Percentiles rank a stretch among this genome's conserved stretches.
phyloP scores from a whole-genome alignment of 164 flowering plant species.

The Annona squamosa region DNA sequence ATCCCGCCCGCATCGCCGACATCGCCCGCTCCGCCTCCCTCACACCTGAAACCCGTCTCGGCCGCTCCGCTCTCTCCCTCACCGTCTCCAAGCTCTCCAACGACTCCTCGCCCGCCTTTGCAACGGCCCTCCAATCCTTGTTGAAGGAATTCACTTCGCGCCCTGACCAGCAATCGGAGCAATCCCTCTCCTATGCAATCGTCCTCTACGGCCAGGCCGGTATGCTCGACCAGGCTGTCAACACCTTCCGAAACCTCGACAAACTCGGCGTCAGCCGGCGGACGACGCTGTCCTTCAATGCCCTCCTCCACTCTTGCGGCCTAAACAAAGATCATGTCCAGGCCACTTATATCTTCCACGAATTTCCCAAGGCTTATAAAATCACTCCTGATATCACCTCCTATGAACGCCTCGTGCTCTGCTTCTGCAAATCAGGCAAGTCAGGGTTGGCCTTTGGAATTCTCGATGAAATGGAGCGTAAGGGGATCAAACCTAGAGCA shows the following conservation, averaged over 20 bases:
- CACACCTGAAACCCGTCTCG: constrained; percentile 56
- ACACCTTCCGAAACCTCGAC: constrained; percentile 40
- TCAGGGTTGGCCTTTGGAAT: constrained; percentile 47
- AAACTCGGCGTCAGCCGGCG: constrained; percentile 28
- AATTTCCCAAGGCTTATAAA: constrained; percentile 40
- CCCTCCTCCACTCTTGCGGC: constrained; percentile 42
- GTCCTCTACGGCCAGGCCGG: constrained; percentile 68
- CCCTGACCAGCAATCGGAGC: constrained; percentile 51
- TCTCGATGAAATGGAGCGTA: constrained; percentile 65
- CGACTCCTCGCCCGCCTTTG: constrained; percentile 19
- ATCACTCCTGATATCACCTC: constrained; percentile 49
- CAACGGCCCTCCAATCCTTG: constrained; percentile 29
- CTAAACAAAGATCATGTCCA: constrained; percentile 41
- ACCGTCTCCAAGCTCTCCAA: constrained; percentile 52
- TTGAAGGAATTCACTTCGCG: constrained; percentile 46
- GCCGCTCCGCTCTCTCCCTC: constrained; percentile 56
- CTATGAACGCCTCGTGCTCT: constrained; percentile 53
- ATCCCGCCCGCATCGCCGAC: constrained; percentile 59
- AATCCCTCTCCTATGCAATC: constrained; percentile 41
- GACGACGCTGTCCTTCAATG: constrained; percentile 41
- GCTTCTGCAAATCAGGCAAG: constrained; percentile 50
- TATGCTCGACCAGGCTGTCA: constrained; percentile 45
- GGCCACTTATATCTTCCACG: constrained; percentile 39
- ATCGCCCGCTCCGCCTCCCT: constrained; percentile 77
- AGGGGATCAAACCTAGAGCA: constrained; percentile 40